Evolutionary conservation across 805 yeast genomes (phyloP).

Genomic region (Wickerhamiella occidentalis): DNA sequence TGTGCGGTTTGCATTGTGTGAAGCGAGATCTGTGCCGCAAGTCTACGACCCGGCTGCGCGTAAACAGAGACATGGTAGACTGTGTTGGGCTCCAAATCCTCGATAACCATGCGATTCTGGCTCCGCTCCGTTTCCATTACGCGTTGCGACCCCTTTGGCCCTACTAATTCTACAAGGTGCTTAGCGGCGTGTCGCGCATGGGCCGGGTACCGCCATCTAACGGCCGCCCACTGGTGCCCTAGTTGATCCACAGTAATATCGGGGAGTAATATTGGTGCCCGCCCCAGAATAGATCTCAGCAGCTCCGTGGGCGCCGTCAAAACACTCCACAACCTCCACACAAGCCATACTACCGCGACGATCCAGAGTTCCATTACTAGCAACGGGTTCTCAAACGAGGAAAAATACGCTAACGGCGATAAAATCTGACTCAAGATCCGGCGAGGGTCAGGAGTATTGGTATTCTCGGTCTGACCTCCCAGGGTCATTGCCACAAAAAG

Average conservation of each 20-base stretch:
- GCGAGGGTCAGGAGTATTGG: slow-evolving; percentile 2
- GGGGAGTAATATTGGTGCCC: slow-evolving; percentile 1
- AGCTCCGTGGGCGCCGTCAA: slow-evolving; percentile 5
- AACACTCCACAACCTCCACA: slow-evolving; percentile 11
- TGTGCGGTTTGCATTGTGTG: slow-evolving; percentile 4
- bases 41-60: slow-evolving; percentile 20
- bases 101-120: slow-evolving; percentile 25
- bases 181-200: slow-evolving; percentile 9
- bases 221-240: slow-evolving; percentile 3
- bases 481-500: slow-evolving; percentile 2
- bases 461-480: not conserved
- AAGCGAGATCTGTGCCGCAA: not conserved
- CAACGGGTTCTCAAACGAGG: not conserved
- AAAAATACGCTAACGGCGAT: not conserved
- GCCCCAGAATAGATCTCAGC: slow-evolving; percentile 2
- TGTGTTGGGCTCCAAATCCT: slow-evolving; percentile 26
- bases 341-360: slow-evolving; percentile 4
- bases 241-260: slow-evolving; percentile 9
- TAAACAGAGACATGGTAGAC: slow-evolving; percentile 26
- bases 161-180: not conserved
- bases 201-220: slow-evolving; percentile 12
- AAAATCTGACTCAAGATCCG: not conserved
- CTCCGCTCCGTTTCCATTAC: slow-evolving; percentile 26
- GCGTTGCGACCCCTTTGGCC: not conserved
- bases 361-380: slow-evolving; percentile 11